Evolutionary conservation across 2,329 filamentous ascomycete species (phyloP).

Genomic region (Phaeosphaeriaceae sp.): DNA sequence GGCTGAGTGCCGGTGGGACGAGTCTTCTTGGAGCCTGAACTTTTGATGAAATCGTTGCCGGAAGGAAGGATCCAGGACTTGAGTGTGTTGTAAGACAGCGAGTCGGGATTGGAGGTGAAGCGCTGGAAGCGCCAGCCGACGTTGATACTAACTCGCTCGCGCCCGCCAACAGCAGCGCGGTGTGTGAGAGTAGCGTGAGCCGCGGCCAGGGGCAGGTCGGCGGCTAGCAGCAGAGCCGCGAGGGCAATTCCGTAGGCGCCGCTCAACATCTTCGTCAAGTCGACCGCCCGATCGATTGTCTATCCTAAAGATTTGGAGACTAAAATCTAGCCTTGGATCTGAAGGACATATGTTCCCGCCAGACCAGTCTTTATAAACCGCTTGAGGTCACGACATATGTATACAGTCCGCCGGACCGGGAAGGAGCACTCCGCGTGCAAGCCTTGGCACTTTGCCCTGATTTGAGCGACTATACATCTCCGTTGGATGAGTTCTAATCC

Average conservation of each 20-base stretch:
- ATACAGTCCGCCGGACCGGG: neutral
- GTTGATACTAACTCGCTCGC: constrained; percentile 41
- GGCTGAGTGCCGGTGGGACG: neutral
- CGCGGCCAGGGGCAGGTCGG: neutral
- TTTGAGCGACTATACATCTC: constrained; percentile 2
- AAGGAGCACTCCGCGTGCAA: neutral
- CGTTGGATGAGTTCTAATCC: constrained; percentile 1
- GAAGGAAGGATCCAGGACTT: constrained; percentile 51
- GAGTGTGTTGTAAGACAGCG: constrained; percentile 39
- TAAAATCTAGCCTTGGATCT: neutral
- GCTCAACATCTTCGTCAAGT: constrained; percentile 1
- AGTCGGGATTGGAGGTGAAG: constrained; percentile 43
- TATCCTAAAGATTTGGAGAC: neutral
- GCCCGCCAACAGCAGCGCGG: neutral
- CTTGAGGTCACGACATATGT: neutral
- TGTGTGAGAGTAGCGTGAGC: neutral
- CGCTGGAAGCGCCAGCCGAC: constrained; percentile 47
- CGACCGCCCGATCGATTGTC: neutral
- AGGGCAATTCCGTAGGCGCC: constrained; percentile 2
- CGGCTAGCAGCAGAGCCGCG: constrained; percentile 1
- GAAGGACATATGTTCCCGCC: neutral
- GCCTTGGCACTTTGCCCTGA: neutral
- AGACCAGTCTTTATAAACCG: neutral
- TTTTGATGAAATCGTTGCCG: constrained; percentile 48
- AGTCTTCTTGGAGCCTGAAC: constrained; percentile 21